Base-by-base conservation (phyloP, 2,329 filamentous ascomycete genomes). In the Ceratocystis variospora region DNA sequence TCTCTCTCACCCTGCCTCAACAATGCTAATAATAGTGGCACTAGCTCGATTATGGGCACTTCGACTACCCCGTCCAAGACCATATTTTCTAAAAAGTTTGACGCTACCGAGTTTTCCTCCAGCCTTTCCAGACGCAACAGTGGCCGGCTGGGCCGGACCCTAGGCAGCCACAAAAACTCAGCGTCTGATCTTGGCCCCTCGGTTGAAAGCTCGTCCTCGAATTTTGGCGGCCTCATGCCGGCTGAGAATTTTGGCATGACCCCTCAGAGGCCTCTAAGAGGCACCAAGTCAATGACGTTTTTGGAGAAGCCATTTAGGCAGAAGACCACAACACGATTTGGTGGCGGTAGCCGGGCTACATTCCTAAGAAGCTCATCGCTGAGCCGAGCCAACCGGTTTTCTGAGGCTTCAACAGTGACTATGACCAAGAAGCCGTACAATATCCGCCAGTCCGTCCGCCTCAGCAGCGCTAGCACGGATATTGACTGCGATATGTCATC, bases 251-350 rank as follows among this genome's bases (percentile, higher is more conserved):
- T 3, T 2, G 55, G 33, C 7, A 31, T 25, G 17, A 59, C 28
- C 31, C n/a, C 62, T 6, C 22, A 64, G 12, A 48, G 66, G 8
- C 57, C 50, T 31, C 28, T 68, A n/a, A 63, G 66, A 5, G 63
- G 59, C n/a, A 64, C 63, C n/a, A 68, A 68, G 41, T 68, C 66
- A 1, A 68, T 68, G 66, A 65, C 66, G n/a, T 68, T 68, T 61
- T 19, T 68, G n/a, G 66, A 68, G 15, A 61, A 62, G 17, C 63
- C 63, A 22, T 65, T 65, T 17, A 33, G n/a, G 37, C 63, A 61
- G 44, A 64, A 64, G n/a, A 64, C 33, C 8, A 41, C 64, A 10
- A 25, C 25, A 10, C 57, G 55, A 8, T 17, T 59, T 59, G 55
- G 55, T n/a, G 55, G 61, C 28, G 61, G 50, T n/a, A 61, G 53